A percentile compares a stretch with the other conserved stretches of the same genome.
Evolutionary conservation across 1,284 basidiomycete species (phyloP).

Genomic region (Taiwanofungus camphoratus): DNA sequence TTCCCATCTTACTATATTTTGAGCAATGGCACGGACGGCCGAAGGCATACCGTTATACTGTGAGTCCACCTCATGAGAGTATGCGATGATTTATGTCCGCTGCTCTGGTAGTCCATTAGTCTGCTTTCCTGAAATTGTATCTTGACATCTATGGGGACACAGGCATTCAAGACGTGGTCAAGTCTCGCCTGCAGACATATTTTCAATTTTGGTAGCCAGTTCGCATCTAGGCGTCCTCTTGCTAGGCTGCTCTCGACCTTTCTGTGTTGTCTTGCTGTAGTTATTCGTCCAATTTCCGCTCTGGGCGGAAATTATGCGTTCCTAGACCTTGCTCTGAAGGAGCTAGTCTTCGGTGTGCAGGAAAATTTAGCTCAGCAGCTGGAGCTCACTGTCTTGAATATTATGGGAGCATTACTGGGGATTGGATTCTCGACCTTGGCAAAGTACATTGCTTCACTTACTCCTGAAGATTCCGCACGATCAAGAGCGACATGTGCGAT

Average conservation of each 20-base stretch:
- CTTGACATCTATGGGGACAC: not conserved
- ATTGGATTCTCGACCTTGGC: conserved; percentile 40
- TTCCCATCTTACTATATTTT: too few species aligned
- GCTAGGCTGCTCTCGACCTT: conserved; percentile 41
- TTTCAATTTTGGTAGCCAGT: conserved; percentile 7
- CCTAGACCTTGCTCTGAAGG: conserved; percentile 40
- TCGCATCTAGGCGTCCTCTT: conserved; percentile 31
- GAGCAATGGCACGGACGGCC: too few species aligned
- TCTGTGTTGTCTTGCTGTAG: conserved; percentile 36
- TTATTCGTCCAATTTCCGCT: conserved; percentile 35
- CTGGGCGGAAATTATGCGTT: conserved; percentile 39
- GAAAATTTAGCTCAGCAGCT: conserved; percentile 44
- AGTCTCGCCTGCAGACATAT: not conserved
- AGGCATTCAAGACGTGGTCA: not conserved
- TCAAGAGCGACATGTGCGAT: conserved; percentile 34
- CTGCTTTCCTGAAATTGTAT: too few species aligned
- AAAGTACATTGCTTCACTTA: conserved; percentile 32
- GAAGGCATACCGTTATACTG: too few species aligned
- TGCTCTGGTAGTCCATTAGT: too few species aligned
- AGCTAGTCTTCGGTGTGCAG: conserved; percentile 44
- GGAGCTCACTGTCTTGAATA: conserved; percentile 39
- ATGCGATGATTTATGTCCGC: too few species aligned
- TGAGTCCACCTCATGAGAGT: too few species aligned
- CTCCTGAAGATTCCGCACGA: conserved; percentile 22
- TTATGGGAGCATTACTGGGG: conserved; percentile 37